Evolutionary conservation across 768 basidiomycete species (phyloP), one percentile per base, ranked within the genome.

Genomic region (Boletus patriciae): DNA sequence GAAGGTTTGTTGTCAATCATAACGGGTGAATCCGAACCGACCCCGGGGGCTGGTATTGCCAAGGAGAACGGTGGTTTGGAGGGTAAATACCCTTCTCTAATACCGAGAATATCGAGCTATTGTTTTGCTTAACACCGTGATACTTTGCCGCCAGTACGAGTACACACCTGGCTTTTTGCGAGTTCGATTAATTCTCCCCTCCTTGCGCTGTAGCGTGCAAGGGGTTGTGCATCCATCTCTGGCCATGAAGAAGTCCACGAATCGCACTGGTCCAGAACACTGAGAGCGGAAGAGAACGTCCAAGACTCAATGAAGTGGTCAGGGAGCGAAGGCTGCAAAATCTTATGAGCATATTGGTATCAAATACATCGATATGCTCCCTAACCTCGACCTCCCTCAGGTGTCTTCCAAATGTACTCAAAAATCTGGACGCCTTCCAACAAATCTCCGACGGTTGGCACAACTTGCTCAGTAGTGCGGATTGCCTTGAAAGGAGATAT

Each of bases 151-250:
- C 29, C 15, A 44, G 33, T 13, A 29, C 25, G n/a, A 41, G 29
- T 47, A 70, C 72, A 50, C 63, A 93, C 94, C 79, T 98, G 95
- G 55, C 81, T 83, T 57, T 90, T 82, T 12, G 94, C 91, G n/a
- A 97, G 80, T 59, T 98, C 91, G 3, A 91, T 74, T 18, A 98
- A 78, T 68, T 97, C 95, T n/a, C 88, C 94, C 64, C 92, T 89
- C 15, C 83, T 85, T 15, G 92, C 90, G 60, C 82, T 83, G 65
- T 88, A 85, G 7, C 78, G 74, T 25, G 78, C 73, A 18, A 83
- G 68, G 11, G 77, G 67, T 3, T 76, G 54, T 3, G 79, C 76
- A 47, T 87, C 80, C 45, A 85, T 68, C 23, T 78, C 74, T 21
- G 60, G 54, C 56, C 77, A 72, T 2, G 70, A 61, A n/a, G 74